phyloP scores from a whole-genome alignment of 2,329 filamentous ascomycete genomes.

The Botryotinia globosa region DNA sequence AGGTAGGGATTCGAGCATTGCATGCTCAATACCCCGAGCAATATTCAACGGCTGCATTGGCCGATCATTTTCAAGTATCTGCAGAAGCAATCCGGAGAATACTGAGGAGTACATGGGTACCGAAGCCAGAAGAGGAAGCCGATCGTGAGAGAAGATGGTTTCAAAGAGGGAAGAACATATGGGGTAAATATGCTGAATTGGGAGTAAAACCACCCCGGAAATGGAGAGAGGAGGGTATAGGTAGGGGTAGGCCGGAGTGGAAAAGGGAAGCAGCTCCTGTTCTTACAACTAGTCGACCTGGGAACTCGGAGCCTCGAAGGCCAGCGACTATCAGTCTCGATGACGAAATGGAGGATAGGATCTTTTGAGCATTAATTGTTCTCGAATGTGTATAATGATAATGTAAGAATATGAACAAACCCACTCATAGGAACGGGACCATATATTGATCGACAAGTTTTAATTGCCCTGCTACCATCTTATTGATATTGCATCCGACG shows the following conservation, averaged over 20 bases:
- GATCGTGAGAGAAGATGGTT: constrained; percentile 61
- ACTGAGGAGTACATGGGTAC: constrained; percentile 73
- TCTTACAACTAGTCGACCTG: constrained; percentile 27
- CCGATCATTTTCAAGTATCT: constrained; percentile 79
- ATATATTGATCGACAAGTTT: not conserved
- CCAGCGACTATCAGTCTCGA: not conserved
- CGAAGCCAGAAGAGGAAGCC: constrained; percentile 54
- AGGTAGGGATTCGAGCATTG: constrained; percentile 84
- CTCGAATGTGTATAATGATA: not conserved
- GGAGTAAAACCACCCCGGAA: constrained; percentile 59
- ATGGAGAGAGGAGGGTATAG: constrained; percentile 50
- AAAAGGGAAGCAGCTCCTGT: constrained; percentile 20
- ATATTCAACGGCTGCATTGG: constrained; percentile 72
- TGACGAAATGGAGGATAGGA: constrained; percentile 26
- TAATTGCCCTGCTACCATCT: not conserved
- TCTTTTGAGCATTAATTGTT: constrained; percentile 23
- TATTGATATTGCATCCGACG: constrained; percentile 4
- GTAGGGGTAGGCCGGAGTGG: constrained; percentile 34
- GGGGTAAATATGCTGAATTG: constrained; percentile 57
- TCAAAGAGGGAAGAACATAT: constrained; percentile 57
- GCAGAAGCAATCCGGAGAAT: constrained; percentile 85
- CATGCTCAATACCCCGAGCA: constrained; percentile 72
- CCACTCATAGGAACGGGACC: not conserved
- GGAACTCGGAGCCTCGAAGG: constrained; percentile 11
- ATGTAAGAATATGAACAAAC: not conserved